phyloP scores from a whole-genome alignment of 2,329 filamentous ascomycete species.

The Xylaria sp. region DNA sequence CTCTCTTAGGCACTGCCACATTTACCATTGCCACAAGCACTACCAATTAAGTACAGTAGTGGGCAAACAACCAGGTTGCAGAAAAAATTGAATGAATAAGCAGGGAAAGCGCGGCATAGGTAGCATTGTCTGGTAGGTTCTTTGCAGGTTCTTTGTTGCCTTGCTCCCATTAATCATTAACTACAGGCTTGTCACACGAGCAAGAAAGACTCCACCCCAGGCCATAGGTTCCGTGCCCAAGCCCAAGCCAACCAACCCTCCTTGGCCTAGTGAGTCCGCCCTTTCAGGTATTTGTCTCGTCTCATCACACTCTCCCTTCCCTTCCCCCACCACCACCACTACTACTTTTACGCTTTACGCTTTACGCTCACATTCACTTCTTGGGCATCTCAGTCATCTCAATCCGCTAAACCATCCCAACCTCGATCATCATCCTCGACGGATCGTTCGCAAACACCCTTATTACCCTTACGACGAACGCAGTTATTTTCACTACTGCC shows the following conservation, averaged over 20 bases:
- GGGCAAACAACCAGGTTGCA: neutral
- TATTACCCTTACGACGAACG: neutral
- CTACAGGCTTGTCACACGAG: neutral
- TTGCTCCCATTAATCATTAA: neutral
- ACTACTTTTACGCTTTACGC: conserved; percentile 29
- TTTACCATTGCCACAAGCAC: conserved; percentile 1
- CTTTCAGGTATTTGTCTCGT: conserved; percentile 34
- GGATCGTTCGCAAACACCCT: neutral
- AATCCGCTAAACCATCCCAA: neutral
- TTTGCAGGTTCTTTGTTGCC: neutral
- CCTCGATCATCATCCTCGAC: conserved; percentile 5
- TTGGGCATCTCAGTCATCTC: neutral
- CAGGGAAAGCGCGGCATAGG: conserved; percentile 1
- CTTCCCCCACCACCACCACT: conserved; percentile 41
- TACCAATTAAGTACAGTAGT: too few species aligned
- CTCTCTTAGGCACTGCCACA: neutral
- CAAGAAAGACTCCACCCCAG: neutral
- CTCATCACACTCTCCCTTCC: conserved; percentile 37
- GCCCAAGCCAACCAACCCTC: conserved; percentile 1
- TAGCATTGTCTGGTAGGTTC: neutral
- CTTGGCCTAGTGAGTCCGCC: conserved; percentile 28
- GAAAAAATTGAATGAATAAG: conserved; percentile 1
- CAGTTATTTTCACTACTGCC: neutral
- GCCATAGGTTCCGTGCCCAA: conserved; percentile 8
- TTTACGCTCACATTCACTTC: conserved; percentile 13